Evolutionary conservation across 108 stramenopile species (phyloP).

Genomic region (Fistulifera solaris): DNA sequence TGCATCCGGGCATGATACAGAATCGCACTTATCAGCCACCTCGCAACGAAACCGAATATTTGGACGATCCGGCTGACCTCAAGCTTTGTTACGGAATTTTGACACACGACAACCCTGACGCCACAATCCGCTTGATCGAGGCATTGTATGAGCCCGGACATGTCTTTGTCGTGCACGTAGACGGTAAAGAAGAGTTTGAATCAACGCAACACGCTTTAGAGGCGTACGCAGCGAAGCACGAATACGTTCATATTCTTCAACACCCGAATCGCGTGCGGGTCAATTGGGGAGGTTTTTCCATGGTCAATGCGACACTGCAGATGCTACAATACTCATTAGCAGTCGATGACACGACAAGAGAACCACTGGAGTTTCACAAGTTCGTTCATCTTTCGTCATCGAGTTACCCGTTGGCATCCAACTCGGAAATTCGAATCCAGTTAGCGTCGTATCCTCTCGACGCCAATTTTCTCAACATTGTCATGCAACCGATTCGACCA

Average conservation of each 20-base stretch:
- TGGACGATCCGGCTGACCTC: slow-evolving; percentile 50
- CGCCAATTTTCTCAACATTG: slow-evolving; percentile 74
- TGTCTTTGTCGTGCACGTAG: slow-evolving; percentile 82
- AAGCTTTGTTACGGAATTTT: slow-evolving; percentile 74
- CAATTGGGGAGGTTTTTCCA: slow-evolving; percentile 92
- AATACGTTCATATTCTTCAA: slow-evolving; percentile 54
- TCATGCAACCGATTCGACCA: slow-evolving; percentile 64
- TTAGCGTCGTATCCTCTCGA: slow-evolving; percentile 75
- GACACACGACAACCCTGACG: slow-evolving; percentile 71
- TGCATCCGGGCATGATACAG: slow-evolving; percentile 42
- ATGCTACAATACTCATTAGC: slow-evolving; percentile 46
- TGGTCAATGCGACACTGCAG: slow-evolving; percentile 91
- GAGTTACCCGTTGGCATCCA: slow-evolving; percentile 88
- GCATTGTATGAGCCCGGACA: slow-evolving; percentile 50
- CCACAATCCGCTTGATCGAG: slow-evolving; percentile 78
- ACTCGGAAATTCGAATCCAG: slow-evolving; percentile 72
- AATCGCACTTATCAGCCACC: slow-evolving; percentile 72
- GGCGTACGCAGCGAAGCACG: slow-evolving; percentile 44
- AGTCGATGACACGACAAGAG: slow-evolving; percentile 15
- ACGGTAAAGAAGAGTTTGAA: slow-evolving; percentile 68
- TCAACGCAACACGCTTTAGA: slow-evolving; percentile 47
- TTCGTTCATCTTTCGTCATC: slow-evolving; percentile 84
- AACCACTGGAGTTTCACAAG: slow-evolving; percentile 62
- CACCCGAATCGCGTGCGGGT: slow-evolving; percentile 70
- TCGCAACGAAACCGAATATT: slow-evolving; percentile 51